These are phyloP conservation scores for Aspergillus cristatus DNA, from an alignment of 495 filamentous ascomycete species.

Conservation along the genomic window DNA sequence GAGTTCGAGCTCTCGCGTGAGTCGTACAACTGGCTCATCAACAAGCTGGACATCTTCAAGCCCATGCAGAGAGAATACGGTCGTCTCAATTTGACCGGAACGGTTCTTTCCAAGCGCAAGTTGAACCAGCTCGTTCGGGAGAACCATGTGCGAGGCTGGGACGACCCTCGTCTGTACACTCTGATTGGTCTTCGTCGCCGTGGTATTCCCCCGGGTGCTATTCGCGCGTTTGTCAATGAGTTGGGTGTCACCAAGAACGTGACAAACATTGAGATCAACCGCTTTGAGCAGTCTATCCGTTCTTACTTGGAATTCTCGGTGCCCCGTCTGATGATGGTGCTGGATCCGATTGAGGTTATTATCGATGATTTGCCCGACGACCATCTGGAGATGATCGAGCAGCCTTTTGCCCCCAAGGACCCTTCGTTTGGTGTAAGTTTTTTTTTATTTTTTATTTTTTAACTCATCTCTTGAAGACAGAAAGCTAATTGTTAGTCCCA, in stretches of 20 bases:
- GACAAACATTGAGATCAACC: constrained; percentile 60
- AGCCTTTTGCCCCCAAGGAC: constrained; percentile 57
- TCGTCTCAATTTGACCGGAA: constrained; percentile 70
- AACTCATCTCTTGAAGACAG: too few species aligned
- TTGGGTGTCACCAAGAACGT: constrained; percentile 75
- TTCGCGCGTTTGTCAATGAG: constrained; percentile 79
- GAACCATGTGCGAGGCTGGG: constrained; percentile 70
- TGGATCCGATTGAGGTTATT: constrained; percentile 61
- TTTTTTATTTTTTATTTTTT: too few species aligned
- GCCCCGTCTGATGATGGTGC: constrained; percentile 72
- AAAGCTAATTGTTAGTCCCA: constrained; percentile 11
- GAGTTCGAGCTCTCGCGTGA: constrained; percentile 70
- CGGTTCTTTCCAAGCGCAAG: constrained; percentile 75
- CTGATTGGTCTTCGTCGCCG: constrained; percentile 75
- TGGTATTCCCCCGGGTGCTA: constrained; percentile 78
- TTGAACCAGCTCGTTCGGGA: constrained; percentile 67
- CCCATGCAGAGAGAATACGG: constrained; percentile 81
- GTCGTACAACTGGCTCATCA: constrained; percentile 83
- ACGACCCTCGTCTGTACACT: constrained; percentile 84
- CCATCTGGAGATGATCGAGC: constrained; percentile 49
- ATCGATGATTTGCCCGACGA: constrained; percentile 66
- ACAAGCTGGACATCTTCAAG: constrained; percentile 64
- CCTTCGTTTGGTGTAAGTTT: constrained; percentile 1
- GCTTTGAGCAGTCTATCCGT: constrained; percentile 72
- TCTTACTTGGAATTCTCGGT: constrained; percentile 76